Conservation (phyloP, 2,329 filamentous ascomycete genomes). For the Aspergillus amoenus region DNA sequence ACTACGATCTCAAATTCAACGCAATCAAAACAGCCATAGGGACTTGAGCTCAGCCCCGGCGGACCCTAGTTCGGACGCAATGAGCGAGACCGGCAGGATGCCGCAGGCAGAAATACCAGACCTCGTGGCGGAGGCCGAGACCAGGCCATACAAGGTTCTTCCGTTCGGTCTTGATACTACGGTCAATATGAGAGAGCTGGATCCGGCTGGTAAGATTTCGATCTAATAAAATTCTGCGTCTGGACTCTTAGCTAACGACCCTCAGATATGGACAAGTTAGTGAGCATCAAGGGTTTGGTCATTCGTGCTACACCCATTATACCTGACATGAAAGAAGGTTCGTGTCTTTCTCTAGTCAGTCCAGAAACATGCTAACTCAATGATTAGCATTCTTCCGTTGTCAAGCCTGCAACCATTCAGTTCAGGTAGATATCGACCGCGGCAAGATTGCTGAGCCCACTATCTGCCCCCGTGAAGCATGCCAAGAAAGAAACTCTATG, state of each 20-base stretch:
- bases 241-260: slow-evolving; percentile 11
- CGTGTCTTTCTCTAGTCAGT: slow-evolving; percentile 10
- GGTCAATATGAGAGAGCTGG: slow-evolving; percentile 89
- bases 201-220: slow-evolving; percentile 67
- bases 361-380: background rate
- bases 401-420: slow-evolving; percentile 85
- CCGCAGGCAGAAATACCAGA: slow-evolving; percentile 60
- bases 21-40: slow-evolving; percentile 50
- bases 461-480: slow-evolving; percentile 78
- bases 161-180: slow-evolving; percentile 84
- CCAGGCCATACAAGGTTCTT: slow-evolving; percentile 78
- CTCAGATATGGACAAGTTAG: slow-evolving; percentile 88
- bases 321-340: slow-evolving; percentile 91
- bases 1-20: slow-evolving; percentile 57
- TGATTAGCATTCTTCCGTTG: slow-evolving; percentile 87
- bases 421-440: slow-evolving; percentile 87
- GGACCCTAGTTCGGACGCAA: slow-evolving; percentile 75
- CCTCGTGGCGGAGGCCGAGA: slow-evolving; percentile 71
- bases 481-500: slow-evolving; percentile 90
- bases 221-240: too few relatives aligned
- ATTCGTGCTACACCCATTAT: slow-evolving; percentile 96
- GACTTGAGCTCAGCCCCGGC: slow-evolving; percentile 71
- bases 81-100: slow-evolving; percentile 41
- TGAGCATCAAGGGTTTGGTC: slow-evolving; percentile 92
- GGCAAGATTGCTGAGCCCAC: slow-evolving; percentile 96